These are phyloP conservation scores for Sapria himalayana DNA, from an alignment of 345 rosid species.

Conservation along the genomic window DNA sequence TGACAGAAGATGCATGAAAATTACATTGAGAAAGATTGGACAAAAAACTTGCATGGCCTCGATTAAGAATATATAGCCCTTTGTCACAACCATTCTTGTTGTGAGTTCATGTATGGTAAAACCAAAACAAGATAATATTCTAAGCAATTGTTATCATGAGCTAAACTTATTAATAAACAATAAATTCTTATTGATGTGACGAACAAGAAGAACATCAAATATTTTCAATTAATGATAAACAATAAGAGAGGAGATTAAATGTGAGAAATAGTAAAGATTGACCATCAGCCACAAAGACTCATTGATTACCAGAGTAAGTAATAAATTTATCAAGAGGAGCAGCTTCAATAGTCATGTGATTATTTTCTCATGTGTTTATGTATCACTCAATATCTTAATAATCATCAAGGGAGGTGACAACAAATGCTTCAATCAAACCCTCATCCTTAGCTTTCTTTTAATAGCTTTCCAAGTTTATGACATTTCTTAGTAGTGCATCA, in stretches of 20 bases:
- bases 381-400: neutral
- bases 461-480: neutral
- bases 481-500: neutral
- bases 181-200: fast-evolving
- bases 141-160: neutral
- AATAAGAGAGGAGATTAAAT: neutral
- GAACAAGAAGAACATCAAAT: neutral
- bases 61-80: neutral
- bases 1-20: neutral
- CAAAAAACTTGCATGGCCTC: neutral
- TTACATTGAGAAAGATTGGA: neutral
- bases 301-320: neutral
- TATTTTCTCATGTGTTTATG: neutral
- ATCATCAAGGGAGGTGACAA: neutral
- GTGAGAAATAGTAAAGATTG: neutral
- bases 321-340: neutral
- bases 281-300: constrained; percentile 1
- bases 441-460: neutral
- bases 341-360: neutral
- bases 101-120: no score
- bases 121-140: neutral
- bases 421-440: neutral
- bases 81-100: neutral
- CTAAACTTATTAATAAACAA: no score
- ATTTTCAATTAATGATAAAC: neutral